Base-by-base conservation (phyloP, 371 early-diverging fungal genomes). In the Actinomucor elegans region DNA sequence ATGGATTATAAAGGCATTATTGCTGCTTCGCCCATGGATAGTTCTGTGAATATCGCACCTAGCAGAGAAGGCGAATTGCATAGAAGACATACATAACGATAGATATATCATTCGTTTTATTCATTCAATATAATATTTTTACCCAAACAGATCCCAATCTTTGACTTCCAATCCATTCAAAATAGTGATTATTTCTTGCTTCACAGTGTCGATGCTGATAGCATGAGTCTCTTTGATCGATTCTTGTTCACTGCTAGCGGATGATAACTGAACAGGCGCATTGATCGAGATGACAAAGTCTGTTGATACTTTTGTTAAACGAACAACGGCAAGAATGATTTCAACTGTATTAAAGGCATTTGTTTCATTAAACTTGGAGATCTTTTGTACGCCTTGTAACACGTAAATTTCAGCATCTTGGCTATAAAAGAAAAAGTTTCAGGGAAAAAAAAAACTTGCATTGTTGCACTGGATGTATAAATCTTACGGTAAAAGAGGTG, bases 281-380 rank as follows among this genome's bases (percentile, higher is more conserved):
- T 93, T 92, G 56, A 83, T 69, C 0, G 90, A 81, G 33, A 93
- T 69, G 4, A 92, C 76, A 20, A 92, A 58, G 54, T 93, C 94
- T 0, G 94, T 91, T 3, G 55, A 34, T 2, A 84, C 85, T 1
- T 72, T 55, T 0, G 77, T 78, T 20, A 93, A 40, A 17, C 92
- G 79, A 9, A 92, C 55, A 8, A 90, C 77, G 10, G 84, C 84
- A 59, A 93, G 54, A 50, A 83, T 71, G 26, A 92, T 79, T 36
- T 81, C 72, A 3, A 92, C 85, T 5, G 69, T 46, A 59, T 90
- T 88, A 17, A 65, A 60, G 1, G 91, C 82, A 14, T 71, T 61
- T 1, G 40, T 48, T 58, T 87, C 89, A 41, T 83, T 80, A 54
- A 88, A 92, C 54, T 92, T 92, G 12, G 88, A 73, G 2, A 89